Conservation (phyloP, 2,329 filamentous ascomycete genomes). For the Pyricularia grisea region DNA sequence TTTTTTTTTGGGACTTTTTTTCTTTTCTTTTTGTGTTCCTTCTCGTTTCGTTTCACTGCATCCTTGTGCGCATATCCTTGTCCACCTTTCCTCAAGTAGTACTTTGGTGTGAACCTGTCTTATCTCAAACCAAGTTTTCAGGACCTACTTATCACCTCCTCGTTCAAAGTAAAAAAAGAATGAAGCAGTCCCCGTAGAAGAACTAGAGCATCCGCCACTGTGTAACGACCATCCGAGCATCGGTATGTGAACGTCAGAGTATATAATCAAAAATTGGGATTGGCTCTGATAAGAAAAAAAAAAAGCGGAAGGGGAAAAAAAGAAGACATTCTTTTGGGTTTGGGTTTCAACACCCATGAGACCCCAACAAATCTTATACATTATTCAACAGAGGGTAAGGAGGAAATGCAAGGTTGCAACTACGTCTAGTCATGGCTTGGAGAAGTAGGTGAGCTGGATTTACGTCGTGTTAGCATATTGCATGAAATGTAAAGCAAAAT, state of each 20-base stretch:
- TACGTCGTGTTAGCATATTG: background rate
- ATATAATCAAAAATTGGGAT: background rate
- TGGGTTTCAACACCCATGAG: constrained; percentile 1
- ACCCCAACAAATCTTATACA: constrained; percentile 7
- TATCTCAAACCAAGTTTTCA: background rate
- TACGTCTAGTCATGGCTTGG: constrained; percentile 23
- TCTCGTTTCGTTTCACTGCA: constrained; percentile 3
- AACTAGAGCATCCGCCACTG: background rate
- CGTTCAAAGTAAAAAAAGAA: background rate
- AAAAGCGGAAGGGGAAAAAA: background rate
- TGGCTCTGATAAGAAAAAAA: background rate
- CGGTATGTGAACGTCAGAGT: background rate
- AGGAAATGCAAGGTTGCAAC: constrained; percentile 4
- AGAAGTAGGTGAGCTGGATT: constrained; percentile 25
- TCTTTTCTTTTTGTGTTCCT: constrained; percentile 2
- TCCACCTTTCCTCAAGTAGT: background rate
- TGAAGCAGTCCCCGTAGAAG: background rate
- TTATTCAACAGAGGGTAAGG: constrained; percentile 8
- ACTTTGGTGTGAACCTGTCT: background rate
- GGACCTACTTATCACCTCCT: background rate
- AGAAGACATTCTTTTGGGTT: constrained; percentile 2
- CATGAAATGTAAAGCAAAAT: background rate
- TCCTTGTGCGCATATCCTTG: background rate
- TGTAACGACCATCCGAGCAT: background rate
- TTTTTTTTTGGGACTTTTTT: background rate